These are phyloP conservation scores for Aspergillus caelatus DNA, from an alignment of 2,329 filamentous ascomycete species.

Conservation along the genomic window DNA sequence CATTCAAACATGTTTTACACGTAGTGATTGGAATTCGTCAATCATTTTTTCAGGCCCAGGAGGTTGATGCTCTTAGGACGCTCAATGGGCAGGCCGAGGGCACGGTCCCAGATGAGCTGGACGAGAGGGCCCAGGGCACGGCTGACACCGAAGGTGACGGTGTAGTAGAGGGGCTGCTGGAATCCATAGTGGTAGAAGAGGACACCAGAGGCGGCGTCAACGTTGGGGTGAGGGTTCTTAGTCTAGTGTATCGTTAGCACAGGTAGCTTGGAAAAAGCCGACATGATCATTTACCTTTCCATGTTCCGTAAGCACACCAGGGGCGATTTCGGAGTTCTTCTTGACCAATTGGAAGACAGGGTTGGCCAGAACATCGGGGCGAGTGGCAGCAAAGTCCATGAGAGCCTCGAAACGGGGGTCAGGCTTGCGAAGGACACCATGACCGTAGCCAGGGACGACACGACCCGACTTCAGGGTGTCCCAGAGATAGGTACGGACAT, in stretches of 20 bases:
- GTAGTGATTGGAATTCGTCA: background rate
- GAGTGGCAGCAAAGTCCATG: conserved; percentile 89
- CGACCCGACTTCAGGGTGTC: conserved; percentile 88
- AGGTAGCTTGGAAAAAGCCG: background rate
- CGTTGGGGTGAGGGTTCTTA: conserved; percentile 97
- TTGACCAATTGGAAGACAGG: conserved; percentile 93
- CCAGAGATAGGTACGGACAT: conserved; percentile 91
- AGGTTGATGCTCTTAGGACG: conserved; percentile 97
- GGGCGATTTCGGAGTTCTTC: conserved; percentile 89
- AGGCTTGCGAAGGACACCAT: conserved; percentile 93
- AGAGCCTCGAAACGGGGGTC: conserved; percentile 95
- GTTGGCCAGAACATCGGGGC: conserved; percentile 81
- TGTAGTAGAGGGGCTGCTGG: conserved; percentile 95
- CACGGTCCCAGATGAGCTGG: conserved; percentile 95
- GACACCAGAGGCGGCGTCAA: conserved; percentile 89
- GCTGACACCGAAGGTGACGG: conserved; percentile 68
- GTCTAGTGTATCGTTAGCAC: conserved; percentile 54
- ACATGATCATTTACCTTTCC: conserved; percentile 65
- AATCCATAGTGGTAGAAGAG: conserved; percentile 98
- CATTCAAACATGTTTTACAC: conserved; percentile 1
- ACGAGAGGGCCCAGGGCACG: conserved; percentile 81
- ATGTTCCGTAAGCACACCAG: conserved; percentile 86
- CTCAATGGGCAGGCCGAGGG: conserved; percentile 92
- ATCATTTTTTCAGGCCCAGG: conserved; percentile 72
- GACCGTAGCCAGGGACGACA: conserved; percentile 92